These are phyloP conservation scores for Bjerkandera adusta DNA, from an alignment of 1,284 basidiomycete genomes.

Conservation along the genomic window DNA sequence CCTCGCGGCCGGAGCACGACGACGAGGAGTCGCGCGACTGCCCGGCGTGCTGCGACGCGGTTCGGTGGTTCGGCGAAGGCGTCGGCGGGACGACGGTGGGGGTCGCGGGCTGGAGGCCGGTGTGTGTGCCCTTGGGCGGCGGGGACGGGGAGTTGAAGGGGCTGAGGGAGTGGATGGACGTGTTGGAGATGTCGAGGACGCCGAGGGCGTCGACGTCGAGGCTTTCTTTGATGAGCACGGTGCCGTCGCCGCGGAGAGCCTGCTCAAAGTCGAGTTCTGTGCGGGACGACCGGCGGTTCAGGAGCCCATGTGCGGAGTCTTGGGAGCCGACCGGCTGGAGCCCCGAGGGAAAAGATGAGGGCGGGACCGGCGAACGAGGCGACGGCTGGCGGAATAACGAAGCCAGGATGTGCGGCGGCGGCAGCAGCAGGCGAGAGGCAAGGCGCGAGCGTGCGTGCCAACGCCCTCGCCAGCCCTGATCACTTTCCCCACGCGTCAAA, in stretches of 20 bases:
- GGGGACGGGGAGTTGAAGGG: conserved; percentile 26
- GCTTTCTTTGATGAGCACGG: conserved; percentile 65
- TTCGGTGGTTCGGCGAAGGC: conserved; percentile 36
- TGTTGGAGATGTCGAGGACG: conserved; percentile 35
- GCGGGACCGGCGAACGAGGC: conserved; percentile 45
- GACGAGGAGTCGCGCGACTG: conserved; percentile 39
- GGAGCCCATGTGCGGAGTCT: conserved; percentile 40
- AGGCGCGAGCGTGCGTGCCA: neutral
- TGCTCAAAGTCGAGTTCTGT: conserved; percentile 79
- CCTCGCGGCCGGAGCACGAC: conserved; percentile 47
- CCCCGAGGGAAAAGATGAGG: conserved; percentile 46
- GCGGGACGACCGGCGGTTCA: conserved; percentile 48
- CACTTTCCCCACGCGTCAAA: conserved; percentile 1
- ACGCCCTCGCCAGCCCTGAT: neutral
- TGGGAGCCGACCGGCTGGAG: conserved; percentile 54
- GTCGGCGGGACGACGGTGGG: conserved; percentile 60
- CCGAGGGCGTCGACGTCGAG: conserved; percentile 67
- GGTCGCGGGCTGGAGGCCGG: conserved; percentile 37
- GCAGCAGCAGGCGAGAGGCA: conserved; percentile 6
- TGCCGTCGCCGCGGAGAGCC: conserved; percentile 61
- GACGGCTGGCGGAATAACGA: conserved; percentile 36
- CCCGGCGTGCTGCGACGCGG: conserved; percentile 30
- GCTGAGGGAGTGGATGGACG: conserved; percentile 22
- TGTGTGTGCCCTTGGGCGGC: conserved; percentile 28
- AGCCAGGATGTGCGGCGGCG: conserved; percentile 25